Conservation (phyloP, 129 eudicot species). For the Pseudognaphalium luteoalbum region DNA sequence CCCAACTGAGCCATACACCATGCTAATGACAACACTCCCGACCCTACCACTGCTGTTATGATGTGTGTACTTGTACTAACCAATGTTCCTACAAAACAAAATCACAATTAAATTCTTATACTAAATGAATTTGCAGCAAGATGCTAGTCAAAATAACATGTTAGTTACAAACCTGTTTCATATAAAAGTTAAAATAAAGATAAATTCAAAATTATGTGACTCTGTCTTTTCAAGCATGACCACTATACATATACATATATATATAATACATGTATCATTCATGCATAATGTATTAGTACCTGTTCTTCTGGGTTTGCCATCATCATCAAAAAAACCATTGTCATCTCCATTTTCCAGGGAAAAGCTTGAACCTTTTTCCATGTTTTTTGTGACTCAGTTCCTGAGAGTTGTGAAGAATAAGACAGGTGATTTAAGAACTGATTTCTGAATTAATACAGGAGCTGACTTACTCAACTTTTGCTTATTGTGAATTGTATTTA, state of each 20-base stretch:
- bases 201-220: background rate
- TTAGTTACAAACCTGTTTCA: no score
- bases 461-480: background rate
- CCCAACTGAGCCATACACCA: conserved; percentile 90
- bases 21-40: conserved; percentile 75
- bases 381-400: background rate
- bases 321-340: conserved; percentile 26
- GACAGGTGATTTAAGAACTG: background rate
- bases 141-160: background rate
- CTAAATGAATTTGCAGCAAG: background rate
- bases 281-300: conserved; percentile 10
- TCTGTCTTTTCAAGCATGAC: background rate
- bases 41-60: conserved; percentile 76
- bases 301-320: conserved; percentile 32
- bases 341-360: conserved; percentile 9
- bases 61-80: conserved; percentile 74
- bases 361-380: conserved; percentile 28
- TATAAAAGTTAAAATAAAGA: no score
- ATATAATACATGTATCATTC: background rate
- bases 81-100: conserved; percentile 50
- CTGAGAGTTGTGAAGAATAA: background rate
- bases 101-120: background rate
- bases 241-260: background rate
- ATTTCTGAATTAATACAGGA: background rate
- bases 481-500: background rate